Conservation (phyloP, 306 rosid genomes). For the Mucuna pruriens region DNA sequence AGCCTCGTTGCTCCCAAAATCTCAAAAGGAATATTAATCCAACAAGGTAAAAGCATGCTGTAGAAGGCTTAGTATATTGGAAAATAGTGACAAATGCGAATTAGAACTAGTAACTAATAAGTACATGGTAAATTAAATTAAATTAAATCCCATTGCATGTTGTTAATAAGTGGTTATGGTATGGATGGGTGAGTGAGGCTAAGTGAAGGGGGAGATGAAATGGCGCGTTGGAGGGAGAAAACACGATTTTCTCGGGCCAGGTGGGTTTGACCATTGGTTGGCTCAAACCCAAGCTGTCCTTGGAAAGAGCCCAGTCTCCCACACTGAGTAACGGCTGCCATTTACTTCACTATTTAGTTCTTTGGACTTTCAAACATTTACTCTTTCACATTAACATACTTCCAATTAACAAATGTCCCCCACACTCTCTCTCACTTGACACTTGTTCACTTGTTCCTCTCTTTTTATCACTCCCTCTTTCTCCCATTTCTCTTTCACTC, state of each 20-base stretch:
- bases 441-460: background rate
- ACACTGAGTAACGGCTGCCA: slow-evolving; percentile 24
- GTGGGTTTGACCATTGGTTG: slow-evolving; percentile 72
- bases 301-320: slow-evolving; percentile 50
- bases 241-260: slow-evolving; percentile 95
- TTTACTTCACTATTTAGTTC: background rate
- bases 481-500: slow-evolving; percentile 4
- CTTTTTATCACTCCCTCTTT: background rate
- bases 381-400: background rate
- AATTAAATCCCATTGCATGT: no score
- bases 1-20: background rate
- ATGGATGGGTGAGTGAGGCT: no score
- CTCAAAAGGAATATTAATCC: no score
- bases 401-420: slow-evolving; percentile 30
- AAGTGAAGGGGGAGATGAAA: background rate
- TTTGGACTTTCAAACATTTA: no score
- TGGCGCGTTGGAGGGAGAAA: slow-evolving; percentile 59
- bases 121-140: no score
- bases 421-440: slow-evolving; percentile 32
- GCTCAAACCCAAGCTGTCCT: slow-evolving; percentile 61
- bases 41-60: no score
- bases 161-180: no score
- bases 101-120: no score
- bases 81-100: no score
- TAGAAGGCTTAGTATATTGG: no score